Evolutionary conservation across 2,329 filamentous ascomycete genomes (phyloP).

Genomic region (Emmonsiellopsis sp.): DNA sequence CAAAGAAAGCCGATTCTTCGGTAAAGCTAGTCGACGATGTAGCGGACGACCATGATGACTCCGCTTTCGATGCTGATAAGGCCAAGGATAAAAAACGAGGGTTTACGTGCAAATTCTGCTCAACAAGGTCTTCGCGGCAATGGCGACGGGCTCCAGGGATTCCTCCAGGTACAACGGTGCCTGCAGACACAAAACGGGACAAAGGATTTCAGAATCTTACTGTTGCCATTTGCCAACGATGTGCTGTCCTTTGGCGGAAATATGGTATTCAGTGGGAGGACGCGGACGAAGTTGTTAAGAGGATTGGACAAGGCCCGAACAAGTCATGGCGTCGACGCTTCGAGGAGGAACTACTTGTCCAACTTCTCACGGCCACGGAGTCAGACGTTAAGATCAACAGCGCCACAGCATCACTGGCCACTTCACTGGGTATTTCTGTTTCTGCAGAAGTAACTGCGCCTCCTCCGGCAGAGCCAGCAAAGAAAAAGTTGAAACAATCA

Average conservation of each 20-base stretch:
- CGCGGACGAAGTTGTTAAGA: constrained; percentile 81
- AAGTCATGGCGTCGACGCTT: constrained; percentile 80
- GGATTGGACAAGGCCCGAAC: constrained; percentile 68
- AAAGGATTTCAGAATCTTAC: constrained; percentile 61
- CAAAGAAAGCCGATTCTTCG: constrained; percentile 52
- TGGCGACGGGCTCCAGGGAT: constrained; percentile 85
- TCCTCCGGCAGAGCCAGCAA: constrained; percentile 42
- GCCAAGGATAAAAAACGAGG: constrained; percentile 66
- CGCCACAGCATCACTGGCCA: constrained; percentile 35
- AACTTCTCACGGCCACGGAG: constrained; percentile 38
- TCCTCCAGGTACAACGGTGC: constrained; percentile 59
- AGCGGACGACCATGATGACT: constrained; percentile 86
- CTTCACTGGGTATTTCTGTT: constrained; percentile 33
- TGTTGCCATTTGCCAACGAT: constrained; percentile 78
- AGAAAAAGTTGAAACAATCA: constrained; percentile 51
- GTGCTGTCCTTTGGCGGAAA: constrained; percentile 86
- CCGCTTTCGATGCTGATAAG: constrained; percentile 87
- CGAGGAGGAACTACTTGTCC: constrained; percentile 68
- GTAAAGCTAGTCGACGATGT: constrained; percentile 84
- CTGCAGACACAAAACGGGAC: constrained; percentile 64
- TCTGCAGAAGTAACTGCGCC: constrained; percentile 21
- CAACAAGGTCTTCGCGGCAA: constrained; percentile 67
- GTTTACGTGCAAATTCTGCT: constrained; percentile 93
- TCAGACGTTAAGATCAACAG: constrained; percentile 36
- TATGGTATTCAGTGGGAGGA: constrained; percentile 96